Evolutionary conservation across 2,329 filamentous ascomycete genomes (phyloP).

Genomic region (Trichoderma harzianum): DNA sequence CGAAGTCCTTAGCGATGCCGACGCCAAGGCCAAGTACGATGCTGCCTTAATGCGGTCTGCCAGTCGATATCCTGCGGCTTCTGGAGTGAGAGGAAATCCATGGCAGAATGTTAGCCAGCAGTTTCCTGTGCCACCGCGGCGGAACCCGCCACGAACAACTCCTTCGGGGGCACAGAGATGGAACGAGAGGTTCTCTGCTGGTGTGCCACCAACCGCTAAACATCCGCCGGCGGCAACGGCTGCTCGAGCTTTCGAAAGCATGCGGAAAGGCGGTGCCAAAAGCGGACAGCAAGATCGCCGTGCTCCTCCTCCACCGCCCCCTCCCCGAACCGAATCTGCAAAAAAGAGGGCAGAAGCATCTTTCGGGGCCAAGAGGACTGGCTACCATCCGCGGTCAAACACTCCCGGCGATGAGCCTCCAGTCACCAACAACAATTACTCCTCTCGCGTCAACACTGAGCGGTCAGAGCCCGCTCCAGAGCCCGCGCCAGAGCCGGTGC

Average conservation of each 20-base stretch:
- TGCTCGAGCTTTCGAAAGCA: constrained; percentile 42
- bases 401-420: constrained; percentile 51
- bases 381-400: constrained; percentile 49
- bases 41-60: constrained; percentile 37
- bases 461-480: constrained; percentile 38
- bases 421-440: constrained; percentile 50
- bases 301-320: constrained; percentile 33
- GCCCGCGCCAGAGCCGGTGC: constrained; percentile 26
- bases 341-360: constrained; percentile 53
- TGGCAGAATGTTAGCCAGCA: constrained; percentile 49
- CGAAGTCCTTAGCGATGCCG: constrained; percentile 61
- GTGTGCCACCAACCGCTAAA: constrained; percentile 43
- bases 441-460: constrained; percentile 34
- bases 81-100: constrained; percentile 56
- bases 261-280: constrained; percentile 37
- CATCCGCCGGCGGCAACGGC: constrained; percentile 39
- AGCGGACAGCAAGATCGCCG: constrained; percentile 27
- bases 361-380: constrained; percentile 49
- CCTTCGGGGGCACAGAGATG: constrained; percentile 46
- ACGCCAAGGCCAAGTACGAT: constrained; percentile 52
- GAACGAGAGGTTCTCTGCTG: constrained; percentile 40
- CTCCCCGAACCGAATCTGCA: constrained; percentile 49
- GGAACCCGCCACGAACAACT: constrained; percentile 30
- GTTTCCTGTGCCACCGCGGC: constrained; percentile 50
- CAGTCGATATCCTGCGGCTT: constrained; percentile 44